Evolutionary conservation across 2,329 filamentous ascomycete species (phyloP).

Genomic region (Diaporthe velutina): DNA sequence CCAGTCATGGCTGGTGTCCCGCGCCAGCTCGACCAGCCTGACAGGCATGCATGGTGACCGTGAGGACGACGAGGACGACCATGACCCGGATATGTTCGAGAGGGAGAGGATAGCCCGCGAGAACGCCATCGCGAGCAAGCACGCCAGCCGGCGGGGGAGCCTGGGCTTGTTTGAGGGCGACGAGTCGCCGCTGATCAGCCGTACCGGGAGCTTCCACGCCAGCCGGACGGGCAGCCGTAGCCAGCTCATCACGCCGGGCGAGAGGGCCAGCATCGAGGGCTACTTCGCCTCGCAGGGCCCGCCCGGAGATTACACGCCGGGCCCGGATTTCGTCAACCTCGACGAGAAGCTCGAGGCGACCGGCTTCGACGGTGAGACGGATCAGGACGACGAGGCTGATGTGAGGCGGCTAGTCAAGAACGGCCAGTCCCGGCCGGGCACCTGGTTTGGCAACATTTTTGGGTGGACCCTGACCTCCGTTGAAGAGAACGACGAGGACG

Average conservation of each 20-base stretch:
- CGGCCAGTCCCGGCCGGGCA: conserved; percentile 64
- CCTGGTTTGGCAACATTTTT: conserved; percentile 71
- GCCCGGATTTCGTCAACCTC: conserved; percentile 74
- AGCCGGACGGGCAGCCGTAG: conserved; percentile 59
- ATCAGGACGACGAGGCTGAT: conserved; percentile 69
- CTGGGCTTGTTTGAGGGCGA: conserved; percentile 53
- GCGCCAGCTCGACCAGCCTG: conserved; percentile 74
- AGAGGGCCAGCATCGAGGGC: conserved; percentile 52
- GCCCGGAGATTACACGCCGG: conserved; percentile 53
- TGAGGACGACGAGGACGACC: conserved; percentile 48
- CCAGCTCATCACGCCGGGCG: conserved; percentile 60
- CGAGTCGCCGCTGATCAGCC: conserved; percentile 55
- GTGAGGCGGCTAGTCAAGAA: conserved; percentile 67
- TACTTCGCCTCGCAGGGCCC: conserved; percentile 50
- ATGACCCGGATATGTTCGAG: conserved; percentile 44
- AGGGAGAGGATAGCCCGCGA: conserved; percentile 53
- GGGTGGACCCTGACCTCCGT: conserved; percentile 74
- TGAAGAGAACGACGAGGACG: conserved; percentile 66
- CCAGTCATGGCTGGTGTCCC: conserved; percentile 76
- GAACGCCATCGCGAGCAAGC: conserved; percentile 55
- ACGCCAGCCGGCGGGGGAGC: conserved; percentile 62
- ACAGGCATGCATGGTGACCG: conserved; percentile 65
- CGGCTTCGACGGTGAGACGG: conserved; percentile 60
- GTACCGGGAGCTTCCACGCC: conserved; percentile 60
- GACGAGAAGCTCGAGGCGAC: conserved; percentile 70